A percentile compares a stretch with the other conserved stretches of the same genome.
Evolutionary conservation across 225 moss, liverwort and hornwort species (phyloP).

Genomic region (Sphagnum tenellum): DNA sequence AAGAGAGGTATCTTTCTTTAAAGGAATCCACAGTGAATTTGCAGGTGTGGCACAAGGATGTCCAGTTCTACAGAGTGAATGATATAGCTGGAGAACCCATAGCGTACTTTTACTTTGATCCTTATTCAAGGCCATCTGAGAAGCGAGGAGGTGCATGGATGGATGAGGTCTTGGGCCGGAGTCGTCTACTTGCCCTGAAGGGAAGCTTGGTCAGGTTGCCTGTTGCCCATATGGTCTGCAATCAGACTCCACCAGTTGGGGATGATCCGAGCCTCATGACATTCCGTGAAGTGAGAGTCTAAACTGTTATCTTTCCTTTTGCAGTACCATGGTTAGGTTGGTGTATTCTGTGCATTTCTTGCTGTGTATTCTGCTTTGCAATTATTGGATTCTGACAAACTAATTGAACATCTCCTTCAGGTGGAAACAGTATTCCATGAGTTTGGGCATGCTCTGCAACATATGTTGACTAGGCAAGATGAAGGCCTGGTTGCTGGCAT

Average conservation of each 20-base stretch:
- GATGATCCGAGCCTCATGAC: constrained; percentile 55
- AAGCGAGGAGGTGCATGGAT: constrained; percentile 60
- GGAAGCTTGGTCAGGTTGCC: constrained; percentile 36
- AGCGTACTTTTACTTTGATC: constrained; percentile 51
- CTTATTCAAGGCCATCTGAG: constrained; percentile 50
- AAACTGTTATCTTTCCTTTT: no score
- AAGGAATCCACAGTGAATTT: no score
- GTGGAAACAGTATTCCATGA: constrained; percentile 59
- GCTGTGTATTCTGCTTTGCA: neutral
- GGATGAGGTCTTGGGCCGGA: constrained; percentile 55
- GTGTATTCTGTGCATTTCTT: no score
- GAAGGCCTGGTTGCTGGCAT: constrained; percentile 54
- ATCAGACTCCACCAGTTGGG: constrained; percentile 54
- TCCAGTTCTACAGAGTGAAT: constrained; percentile 39
- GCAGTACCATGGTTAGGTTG: no score
- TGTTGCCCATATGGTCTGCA: constrained; percentile 60
- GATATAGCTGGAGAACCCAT: constrained; percentile 39
- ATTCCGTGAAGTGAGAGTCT: constrained; percentile 28
- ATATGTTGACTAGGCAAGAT: constrained; percentile 53
- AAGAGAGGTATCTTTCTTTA: neutral
- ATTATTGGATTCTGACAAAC: neutral
- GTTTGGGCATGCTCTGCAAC: constrained; percentile 51
- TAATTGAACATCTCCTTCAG: constrained; percentile 4
- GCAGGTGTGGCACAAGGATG: constrained; percentile 50
- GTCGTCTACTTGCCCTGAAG: constrained; percentile 41